Percentiles rank a stretch among this genome's conserved stretches.
phyloP scores from a whole-genome alignment of 495 filamentous ascomycete genomes.

The Tuber aestivum region DNA sequence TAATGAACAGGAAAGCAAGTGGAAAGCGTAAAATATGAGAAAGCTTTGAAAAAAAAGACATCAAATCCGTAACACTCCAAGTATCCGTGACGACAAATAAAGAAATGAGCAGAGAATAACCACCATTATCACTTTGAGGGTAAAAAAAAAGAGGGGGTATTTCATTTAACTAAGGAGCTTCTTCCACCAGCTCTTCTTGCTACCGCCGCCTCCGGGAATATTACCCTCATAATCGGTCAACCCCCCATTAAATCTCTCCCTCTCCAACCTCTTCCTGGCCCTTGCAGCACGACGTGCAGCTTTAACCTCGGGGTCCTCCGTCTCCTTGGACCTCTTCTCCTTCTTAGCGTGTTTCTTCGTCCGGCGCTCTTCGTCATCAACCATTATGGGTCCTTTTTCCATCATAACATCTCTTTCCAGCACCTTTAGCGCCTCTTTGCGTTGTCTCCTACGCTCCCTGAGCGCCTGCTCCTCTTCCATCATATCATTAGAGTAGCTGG shows the following conservation, averaged over 20 bases:
- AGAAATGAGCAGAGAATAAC: neutral
- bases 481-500: conserved; percentile 33
- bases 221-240: conserved; percentile 26
- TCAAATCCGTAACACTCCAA: conserved; percentile 4
- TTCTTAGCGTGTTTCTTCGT: conserved; percentile 28
- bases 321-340: conserved; percentile 22
- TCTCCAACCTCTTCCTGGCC: conserved; percentile 24
- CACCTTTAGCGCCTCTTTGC: conserved; percentile 27
- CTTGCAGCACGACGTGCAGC: conserved; percentile 22
- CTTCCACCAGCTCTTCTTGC: conserved; percentile 34
- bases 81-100: neutral
- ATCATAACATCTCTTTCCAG: conserved; percentile 12
- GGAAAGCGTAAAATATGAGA: neutral
- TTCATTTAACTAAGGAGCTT: conserved; percentile 25
- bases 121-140: neutral
- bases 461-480: conserved; percentile 28
- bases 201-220: conserved; percentile 2
- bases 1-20: neutral
- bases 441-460: conserved; percentile 24
- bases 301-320: conserved; percentile 27
- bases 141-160: neutral
- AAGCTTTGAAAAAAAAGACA: neutral
- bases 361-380: conserved; percentile 24
- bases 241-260: conserved; percentile 30
- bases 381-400: neutral